Conservation (phyloP, 768 basidiomycete species). For the Brasilioporus rufonigricans region DNA sequence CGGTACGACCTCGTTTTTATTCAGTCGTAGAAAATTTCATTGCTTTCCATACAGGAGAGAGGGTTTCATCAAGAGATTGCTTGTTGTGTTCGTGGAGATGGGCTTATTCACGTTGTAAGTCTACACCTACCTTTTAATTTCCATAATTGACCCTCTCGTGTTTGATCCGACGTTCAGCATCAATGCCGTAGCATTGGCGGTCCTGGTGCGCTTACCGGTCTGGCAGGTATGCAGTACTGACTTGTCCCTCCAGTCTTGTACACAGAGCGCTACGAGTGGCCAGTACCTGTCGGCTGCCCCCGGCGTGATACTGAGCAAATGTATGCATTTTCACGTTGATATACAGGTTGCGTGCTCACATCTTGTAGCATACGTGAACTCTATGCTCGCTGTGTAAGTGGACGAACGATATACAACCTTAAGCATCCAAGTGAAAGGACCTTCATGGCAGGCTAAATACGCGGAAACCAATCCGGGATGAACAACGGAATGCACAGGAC, state of each 20-base stretch:
- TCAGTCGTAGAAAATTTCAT: neutral
- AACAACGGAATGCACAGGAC: neutral
- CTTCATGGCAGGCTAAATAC: conserved; percentile 8
- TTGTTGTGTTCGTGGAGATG: conserved; percentile 12
- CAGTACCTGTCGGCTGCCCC: conserved; percentile 6
- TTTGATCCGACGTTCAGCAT: conserved; percentile 3
- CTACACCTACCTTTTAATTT: neutral
- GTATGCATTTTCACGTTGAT: neutral
- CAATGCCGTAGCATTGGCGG: conserved; percentile 6
- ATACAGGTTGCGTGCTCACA: neutral
- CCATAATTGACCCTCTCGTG: neutral
- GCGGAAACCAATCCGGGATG: conserved; percentile 13
- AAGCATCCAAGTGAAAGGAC: neutral
- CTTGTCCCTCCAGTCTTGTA: conserved; percentile 8
- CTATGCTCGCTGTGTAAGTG: conserved; percentile 24
- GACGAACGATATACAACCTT: neutral
- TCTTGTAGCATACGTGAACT: conserved; percentile 18
- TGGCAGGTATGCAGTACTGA: neutral
- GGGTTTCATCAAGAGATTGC: conserved; percentile 4
- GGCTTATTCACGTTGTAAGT: conserved; percentile 15
- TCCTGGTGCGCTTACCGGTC: conserved; percentile 4
- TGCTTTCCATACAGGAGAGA: neutral
- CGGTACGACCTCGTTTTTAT: neutral
- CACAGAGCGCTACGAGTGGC: neutral
- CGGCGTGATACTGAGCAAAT: conserved; percentile 12